A percentile compares a stretch with the other conserved stretches of the same genome.
These are phyloP conservation scores for Annona squamosa DNA, from an alignment of 164 flowering plant genomes.

Conservation along the genomic window DNA sequence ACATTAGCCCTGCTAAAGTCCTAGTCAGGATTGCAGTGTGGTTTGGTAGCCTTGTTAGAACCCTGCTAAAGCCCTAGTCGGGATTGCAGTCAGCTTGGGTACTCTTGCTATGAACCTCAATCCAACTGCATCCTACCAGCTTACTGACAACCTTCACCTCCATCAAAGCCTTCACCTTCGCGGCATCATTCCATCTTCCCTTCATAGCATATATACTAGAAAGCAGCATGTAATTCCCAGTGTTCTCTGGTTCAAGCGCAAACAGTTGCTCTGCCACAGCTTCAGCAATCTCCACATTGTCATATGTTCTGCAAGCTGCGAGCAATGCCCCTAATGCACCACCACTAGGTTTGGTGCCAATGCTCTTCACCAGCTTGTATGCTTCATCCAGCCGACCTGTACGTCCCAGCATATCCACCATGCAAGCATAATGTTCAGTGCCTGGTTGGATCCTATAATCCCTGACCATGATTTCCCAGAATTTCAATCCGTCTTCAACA, in stretches of 20 bases:
- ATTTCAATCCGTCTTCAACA: constrained; percentile 29
- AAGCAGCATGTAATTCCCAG: constrained; percentile 35
- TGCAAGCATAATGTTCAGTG: constrained; percentile 34
- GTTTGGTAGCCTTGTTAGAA: too few relatives aligned
- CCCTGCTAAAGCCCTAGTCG: not conserved
- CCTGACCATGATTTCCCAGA: constrained; percentile 33
- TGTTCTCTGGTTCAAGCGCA: constrained; percentile 28
- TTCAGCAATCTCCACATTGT: constrained; percentile 32
- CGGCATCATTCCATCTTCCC: constrained; percentile 28
- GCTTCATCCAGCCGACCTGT: constrained; percentile 30
- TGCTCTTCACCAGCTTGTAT: constrained; percentile 17
- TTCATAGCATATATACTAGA: constrained; percentile 26
- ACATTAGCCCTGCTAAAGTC: not conserved
- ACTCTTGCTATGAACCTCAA: constrained; percentile 6
- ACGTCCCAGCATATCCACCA: constrained; percentile 38
- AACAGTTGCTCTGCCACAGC: constrained; percentile 23
- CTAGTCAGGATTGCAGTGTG: too few relatives aligned
- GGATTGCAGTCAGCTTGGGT: not conserved
- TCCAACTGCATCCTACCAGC: constrained; percentile 35
- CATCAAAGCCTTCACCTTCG: constrained; percentile 20
- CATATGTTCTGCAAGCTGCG: constrained; percentile 27
- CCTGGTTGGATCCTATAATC: constrained; percentile 26
- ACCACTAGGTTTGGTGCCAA: constrained; percentile 28
- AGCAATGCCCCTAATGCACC: constrained; percentile 38
- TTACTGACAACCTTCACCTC: constrained; percentile 13